Percentiles rank a stretch among this genome's conserved stretches.
These are phyloP conservation scores for Leptodermis oblonga DNA, from an alignment of 257 asterid species.

Conservation along the genomic window DNA sequence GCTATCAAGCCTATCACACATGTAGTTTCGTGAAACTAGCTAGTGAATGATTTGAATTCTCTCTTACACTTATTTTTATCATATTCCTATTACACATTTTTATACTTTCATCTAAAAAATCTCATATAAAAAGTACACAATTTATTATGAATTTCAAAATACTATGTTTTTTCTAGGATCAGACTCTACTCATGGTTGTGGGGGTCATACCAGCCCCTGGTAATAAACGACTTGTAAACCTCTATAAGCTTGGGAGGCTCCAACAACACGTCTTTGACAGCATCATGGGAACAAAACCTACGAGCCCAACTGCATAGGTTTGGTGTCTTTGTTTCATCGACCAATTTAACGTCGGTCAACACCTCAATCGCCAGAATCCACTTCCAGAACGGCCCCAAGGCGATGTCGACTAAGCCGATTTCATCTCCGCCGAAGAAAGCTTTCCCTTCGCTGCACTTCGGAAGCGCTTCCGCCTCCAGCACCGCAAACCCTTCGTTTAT, in stretches of 20 bases:
- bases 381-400: not conserved
- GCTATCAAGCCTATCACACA: too few species aligned
- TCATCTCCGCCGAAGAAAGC: conserved; percentile 5
- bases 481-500: not conserved
- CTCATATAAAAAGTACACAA: too few species aligned
- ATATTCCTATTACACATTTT: too few species aligned
- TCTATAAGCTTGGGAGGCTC: not conserved
- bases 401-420: not conserved
- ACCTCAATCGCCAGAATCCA: not conserved
- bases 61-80: too few species aligned
- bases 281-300: not conserved
- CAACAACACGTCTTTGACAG: not conserved
- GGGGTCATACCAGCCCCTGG: not conserved
- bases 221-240: not conserved
- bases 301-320: not conserved
- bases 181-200: too few species aligned
- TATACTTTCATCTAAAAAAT: too few species aligned
- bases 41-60: too few species aligned
- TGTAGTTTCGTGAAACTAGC: too few species aligned
- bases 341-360: not conserved
- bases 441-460: conserved; percentile 2
- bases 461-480: conserved; percentile 3
- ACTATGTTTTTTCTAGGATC: too few species aligned
- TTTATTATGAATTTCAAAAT: too few species aligned
- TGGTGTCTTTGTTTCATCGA: conserved; percentile 5